phyloP scores from a whole-genome alignment of 2,329 filamentous ascomycete species.

The Gyromitra esculenta region DNA sequence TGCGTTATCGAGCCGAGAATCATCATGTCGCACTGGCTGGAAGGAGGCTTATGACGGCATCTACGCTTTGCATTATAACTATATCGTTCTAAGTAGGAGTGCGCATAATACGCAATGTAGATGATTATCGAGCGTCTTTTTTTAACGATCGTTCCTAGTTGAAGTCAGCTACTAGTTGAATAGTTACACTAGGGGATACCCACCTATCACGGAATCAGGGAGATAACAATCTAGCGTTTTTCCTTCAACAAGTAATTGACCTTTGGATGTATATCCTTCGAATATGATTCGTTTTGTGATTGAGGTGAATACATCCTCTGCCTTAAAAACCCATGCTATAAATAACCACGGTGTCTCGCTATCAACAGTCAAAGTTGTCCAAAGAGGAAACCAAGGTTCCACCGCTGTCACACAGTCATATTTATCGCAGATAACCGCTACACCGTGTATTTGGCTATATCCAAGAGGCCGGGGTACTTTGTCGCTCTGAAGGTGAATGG shows the following conservation, averaged over 20 bases:
- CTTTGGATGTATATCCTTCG: slow-evolving; percentile 2
- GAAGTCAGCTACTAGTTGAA: neutral
- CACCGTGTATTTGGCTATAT: neutral
- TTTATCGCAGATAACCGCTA: slow-evolving; percentile 37
- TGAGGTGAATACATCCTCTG: slow-evolving; percentile 4
- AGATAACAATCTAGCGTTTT: neutral
- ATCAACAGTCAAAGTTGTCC: neutral
- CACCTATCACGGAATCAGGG: slow-evolving; percentile 4
- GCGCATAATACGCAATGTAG: neutral
- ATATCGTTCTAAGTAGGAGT: slow-evolving; percentile 24
- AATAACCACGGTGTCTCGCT: slow-evolving; percentile 14
- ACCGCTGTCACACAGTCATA: slow-evolving; percentile 34
- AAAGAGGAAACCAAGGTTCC: slow-evolving; percentile 23
- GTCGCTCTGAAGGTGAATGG: slow-evolving; percentile 29
- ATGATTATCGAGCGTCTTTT: neutral
- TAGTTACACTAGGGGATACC: neutral
- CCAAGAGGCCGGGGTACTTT: slow-evolving; percentile 14
- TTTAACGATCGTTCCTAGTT: slow-evolving; percentile 1
- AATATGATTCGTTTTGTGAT: slow-evolving; percentile 17
- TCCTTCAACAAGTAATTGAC: neutral
- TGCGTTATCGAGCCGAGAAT: slow-evolving; percentile 32
- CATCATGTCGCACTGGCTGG: slow-evolving; percentile 36
- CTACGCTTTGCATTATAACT: neutral
- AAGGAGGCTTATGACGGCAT: slow-evolving; percentile 6
- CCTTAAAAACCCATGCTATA: slow-evolving; percentile 28